A percentile compares a stretch with the other conserved stretches of the same genome.
Evolutionary conservation across 2,329 filamentous ascomycete species (phyloP).

Genomic region (Ceratocystis destructans): DNA sequence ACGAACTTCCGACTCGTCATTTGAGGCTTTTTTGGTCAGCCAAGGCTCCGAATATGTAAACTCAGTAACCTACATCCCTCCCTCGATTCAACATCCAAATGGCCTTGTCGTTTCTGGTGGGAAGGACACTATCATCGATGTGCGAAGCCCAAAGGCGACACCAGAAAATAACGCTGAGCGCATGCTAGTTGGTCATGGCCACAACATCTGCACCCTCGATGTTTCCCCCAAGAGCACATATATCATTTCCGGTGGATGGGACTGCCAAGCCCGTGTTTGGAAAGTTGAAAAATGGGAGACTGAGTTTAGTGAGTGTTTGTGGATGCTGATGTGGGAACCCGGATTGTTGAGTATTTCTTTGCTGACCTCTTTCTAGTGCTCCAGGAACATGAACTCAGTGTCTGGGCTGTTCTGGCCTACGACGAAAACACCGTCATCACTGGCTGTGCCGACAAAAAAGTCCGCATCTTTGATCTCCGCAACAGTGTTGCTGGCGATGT

Average conservation of each 20-base stretch:
- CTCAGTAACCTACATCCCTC: slow-evolving; percentile 60
- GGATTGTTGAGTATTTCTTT: background rate
- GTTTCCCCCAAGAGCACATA: slow-evolving; percentile 57
- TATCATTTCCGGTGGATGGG: slow-evolving; percentile 89
- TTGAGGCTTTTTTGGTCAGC: slow-evolving; percentile 63
- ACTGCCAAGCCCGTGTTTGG: slow-evolving; percentile 79
- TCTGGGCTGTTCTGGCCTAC: slow-evolving; percentile 84
- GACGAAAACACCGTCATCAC: slow-evolving; percentile 72
- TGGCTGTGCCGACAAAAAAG: slow-evolving; percentile 80
- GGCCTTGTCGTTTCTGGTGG: slow-evolving; percentile 80
- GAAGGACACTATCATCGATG: slow-evolving; percentile 85
- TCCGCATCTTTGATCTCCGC: slow-evolving; percentile 67
- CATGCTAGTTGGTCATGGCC: slow-evolving; percentile 69
- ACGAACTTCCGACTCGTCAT: slow-evolving; percentile 44
- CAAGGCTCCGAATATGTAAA: slow-evolving; percentile 82
- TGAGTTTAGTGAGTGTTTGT: slow-evolving; percentile 32
- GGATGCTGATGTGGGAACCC: background rate
- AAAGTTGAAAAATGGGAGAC: slow-evolving; percentile 72
- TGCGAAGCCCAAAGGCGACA: slow-evolving; percentile 54
- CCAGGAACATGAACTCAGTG: slow-evolving; percentile 58
- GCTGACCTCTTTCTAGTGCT: slow-evolving; percentile 32
- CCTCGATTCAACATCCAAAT: slow-evolving; percentile 53
- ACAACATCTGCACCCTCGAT: slow-evolving; percentile 81
- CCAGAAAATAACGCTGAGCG: slow-evolving; percentile 69
- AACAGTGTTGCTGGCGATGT: slow-evolving; percentile 42